These are phyloP conservation scores for Cercophora scortea DNA, from an alignment of 495 filamentous ascomycete genomes.

Conservation along the genomic window DNA sequence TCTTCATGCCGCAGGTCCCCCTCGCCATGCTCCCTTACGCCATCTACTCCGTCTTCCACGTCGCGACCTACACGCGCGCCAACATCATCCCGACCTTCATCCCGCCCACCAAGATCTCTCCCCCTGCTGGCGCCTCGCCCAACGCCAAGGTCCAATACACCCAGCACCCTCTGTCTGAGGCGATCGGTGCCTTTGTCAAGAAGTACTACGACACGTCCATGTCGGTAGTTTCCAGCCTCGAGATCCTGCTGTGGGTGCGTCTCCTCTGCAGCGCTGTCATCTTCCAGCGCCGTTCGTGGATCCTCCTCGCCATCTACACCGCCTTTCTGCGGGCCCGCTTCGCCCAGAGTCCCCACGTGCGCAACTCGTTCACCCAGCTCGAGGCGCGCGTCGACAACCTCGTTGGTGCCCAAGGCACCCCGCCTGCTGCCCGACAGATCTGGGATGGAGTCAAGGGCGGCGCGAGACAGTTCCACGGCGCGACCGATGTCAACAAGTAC, in stretches of 20 bases:
- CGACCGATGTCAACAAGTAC: constrained; percentile 70
- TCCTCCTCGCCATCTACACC: constrained; percentile 77
- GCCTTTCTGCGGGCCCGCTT: constrained; percentile 86
- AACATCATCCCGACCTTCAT: constrained; percentile 61
- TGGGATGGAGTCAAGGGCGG: constrained; percentile 78
- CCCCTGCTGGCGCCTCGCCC: constrained; percentile 47
- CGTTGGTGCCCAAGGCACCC: constrained; percentile 77
- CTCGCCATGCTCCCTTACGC: constrained; percentile 89
- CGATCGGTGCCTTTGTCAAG: constrained; percentile 89
- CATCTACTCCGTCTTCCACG: constrained; percentile 97
- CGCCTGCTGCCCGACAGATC: constrained; percentile 69
- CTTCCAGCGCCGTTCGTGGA: constrained; percentile 85
- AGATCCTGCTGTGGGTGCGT: constrained; percentile 76
- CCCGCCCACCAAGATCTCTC: constrained; percentile 32
- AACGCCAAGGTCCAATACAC: constrained; percentile 53
- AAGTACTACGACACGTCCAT: constrained; percentile 90
- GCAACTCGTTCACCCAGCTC: constrained; percentile 65
- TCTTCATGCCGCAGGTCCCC: constrained; percentile 79
- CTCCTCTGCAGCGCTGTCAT: constrained; percentile 68
- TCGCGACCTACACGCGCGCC: constrained; percentile 71
- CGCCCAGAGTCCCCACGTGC: constrained; percentile 85
- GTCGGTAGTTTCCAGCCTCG: constrained; percentile 69
- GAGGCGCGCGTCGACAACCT: constrained; percentile 70
- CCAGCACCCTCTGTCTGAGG: constrained; percentile 63
- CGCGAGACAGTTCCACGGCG: constrained; percentile 64